A percentile compares a stretch with the other conserved stretches of the same genome.
These are phyloP conservation scores for Maudiozyma saulgeensis DNA, from an alignment of 805 yeast genomes.

Conservation along the genomic window DNA sequence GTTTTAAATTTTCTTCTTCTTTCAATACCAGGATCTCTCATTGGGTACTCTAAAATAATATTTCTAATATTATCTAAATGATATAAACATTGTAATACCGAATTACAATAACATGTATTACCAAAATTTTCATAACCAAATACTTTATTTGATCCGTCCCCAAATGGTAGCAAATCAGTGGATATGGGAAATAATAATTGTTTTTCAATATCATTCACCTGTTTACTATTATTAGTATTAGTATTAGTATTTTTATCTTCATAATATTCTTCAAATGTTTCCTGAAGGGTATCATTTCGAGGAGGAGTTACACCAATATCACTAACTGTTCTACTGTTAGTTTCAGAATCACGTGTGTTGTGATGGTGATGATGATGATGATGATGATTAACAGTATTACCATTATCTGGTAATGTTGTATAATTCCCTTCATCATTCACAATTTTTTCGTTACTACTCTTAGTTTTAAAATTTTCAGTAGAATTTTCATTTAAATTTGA, in stretches of 20 bases:
- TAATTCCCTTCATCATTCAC: background rate
- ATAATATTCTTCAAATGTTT: background rate
- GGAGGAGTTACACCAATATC: background rate
- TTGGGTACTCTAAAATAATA: constrained; percentile 42
- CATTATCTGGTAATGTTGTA: background rate
- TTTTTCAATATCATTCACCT: background rate
- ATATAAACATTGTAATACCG: constrained; percentile 81
- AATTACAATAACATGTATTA: constrained; percentile 89
- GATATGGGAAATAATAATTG: background rate
- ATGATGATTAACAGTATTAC: background rate
- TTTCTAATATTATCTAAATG: constrained; percentile 62
- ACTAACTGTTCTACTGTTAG: no score
- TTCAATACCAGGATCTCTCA: constrained; percentile 20
- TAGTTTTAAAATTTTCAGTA: background rate
- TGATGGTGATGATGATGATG: background rate
- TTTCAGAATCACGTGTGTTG: background rate
- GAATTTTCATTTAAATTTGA: background rate
- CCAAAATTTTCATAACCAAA: constrained; percentile 83
- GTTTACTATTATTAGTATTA: background rate
- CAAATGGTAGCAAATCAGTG: constrained; percentile 6
- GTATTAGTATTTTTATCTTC: no score
- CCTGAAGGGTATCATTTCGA: background rate
- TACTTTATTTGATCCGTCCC: constrained; percentile 55
- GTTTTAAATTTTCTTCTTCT: constrained; percentile 34
- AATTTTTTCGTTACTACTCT: no score